These are phyloP conservation scores for Malassezia caprae DNA, from an alignment of 1,284 basidiomycete species.

Conservation along the genomic window DNA sequence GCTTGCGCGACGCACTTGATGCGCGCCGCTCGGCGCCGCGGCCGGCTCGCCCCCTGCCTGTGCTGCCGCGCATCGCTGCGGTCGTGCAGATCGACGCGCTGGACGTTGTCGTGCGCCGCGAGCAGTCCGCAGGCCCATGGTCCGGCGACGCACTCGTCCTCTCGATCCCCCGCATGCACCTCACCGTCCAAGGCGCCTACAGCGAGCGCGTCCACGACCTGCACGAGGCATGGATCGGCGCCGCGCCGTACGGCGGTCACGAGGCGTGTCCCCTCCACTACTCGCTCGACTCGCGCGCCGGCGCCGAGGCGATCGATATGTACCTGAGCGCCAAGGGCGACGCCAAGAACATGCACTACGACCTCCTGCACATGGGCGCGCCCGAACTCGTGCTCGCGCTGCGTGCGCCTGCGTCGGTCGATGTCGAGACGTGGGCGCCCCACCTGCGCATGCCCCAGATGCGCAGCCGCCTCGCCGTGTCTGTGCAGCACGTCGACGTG, in stretches of 20 bases:
- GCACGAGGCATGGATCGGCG: not conserved
- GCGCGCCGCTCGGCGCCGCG: not conserved
- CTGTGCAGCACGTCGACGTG: slow-evolving; percentile 9
- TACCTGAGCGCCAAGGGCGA: slow-evolving; percentile 6
- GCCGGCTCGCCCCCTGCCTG: not conserved
- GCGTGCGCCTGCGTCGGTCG: not conserved
- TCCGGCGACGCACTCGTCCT: not conserved
- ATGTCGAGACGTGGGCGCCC: not conserved
- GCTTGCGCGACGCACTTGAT: slow-evolving; percentile 13
- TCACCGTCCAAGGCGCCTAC: slow-evolving; percentile 7
- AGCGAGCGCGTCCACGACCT: slow-evolving; percentile 4
- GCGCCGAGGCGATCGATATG: slow-evolving; percentile 6
- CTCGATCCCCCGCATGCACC: not conserved
- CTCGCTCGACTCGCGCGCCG: not conserved
- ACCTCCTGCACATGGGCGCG: slow-evolving; percentile 5
- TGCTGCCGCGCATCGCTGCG: slow-evolving; percentile 11
- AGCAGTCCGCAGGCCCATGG: not conserved
- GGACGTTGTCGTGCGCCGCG: not conserved
- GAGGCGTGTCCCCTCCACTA: slow-evolving; percentile 6
- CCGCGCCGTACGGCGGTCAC: not conserved
- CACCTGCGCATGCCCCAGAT: not conserved
- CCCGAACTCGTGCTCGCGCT: not conserved
- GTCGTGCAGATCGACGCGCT: slow-evolving; percentile 16
- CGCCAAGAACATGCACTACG: not conserved
- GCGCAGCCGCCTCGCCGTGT: not conserved